Evolutionary conservation across 441 rosid genomes (phyloP), one percentile per base, ranked within the genome.

Genomic region (Croton setiger): DNA sequence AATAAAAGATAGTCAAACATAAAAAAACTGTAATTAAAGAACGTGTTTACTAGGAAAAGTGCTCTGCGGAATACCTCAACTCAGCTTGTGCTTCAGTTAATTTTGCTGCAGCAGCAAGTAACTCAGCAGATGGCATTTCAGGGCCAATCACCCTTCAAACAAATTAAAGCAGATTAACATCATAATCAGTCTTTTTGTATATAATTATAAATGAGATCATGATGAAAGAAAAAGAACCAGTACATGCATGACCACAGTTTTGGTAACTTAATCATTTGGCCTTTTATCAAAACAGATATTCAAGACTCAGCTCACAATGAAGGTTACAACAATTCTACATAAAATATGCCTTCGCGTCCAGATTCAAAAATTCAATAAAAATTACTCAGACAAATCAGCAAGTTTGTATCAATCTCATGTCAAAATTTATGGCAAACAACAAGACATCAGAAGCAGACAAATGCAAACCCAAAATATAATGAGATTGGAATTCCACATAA

Each of bases 21-120:
- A 57, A 35, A 45, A n/a, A 39, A 60, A 15, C 23, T 44, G 35
- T 31, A 49, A 36, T 21, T 9, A 66, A 37, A 44, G 9, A 64
- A 73, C 68, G 54, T 8, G 45, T 15, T 58, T 43, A 43, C 18
- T n/a, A 1, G 15, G 48, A 65, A 17, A 60, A 69, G 44, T 15
- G 11, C 60, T 60, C 43, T 43, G 9, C 23, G 56, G 75, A 44
- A 52, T 55, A 94, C 97, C 96, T 88, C 47, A 88, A 91, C 76
- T 92, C 91, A 64, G 86, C 91, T 66, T 94, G 93, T 57, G 98
- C 99, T 75, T 90, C 96, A 10, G 98, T 94, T 80, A 94, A 74
- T 83, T 88, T 94, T 58, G 98, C 99, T 20, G 97, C 96, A 5
- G 96, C 99, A 68, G 96, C 97, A 72, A 94, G 89, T 72, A 94